Conservation (phyloP, 306 rosid genomes). For the Albizia julibrissin region DNA sequence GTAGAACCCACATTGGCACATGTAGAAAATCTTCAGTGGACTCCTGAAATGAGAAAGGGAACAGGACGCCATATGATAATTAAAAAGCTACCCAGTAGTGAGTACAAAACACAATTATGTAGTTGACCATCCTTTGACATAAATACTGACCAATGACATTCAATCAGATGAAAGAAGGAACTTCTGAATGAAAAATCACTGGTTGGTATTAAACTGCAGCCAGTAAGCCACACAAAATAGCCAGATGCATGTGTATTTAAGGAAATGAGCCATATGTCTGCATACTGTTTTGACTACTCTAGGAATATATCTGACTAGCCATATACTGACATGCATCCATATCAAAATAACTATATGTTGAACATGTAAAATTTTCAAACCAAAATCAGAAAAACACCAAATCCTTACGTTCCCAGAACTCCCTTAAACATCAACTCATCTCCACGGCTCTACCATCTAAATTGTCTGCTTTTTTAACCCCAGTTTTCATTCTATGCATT, state of each 20-base stretch:
- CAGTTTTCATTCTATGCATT: neutral
- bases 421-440: conserved; percentile 15
- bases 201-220: neutral
- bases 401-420: conserved; percentile 13
- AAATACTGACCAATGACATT: conserved; percentile 29
- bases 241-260: conserved; percentile 12
- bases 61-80: conserved; percentile 37
- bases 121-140: conserved; percentile 10
- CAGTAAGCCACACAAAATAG: neutral
- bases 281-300: conserved; percentile 28
- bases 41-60: conserved; percentile 56
- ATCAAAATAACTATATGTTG: conserved; percentile 22
- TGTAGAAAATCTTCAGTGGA: conserved; percentile 69
- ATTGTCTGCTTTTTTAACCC: conserved; percentile 21
- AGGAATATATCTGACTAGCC: conserved; percentile 1
- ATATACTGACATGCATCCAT: conserved; percentile 4
- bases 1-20: conserved; percentile 97
- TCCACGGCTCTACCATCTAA: neutral
- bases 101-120: conserved; percentile 21
- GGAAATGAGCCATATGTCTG: conserved; percentile 17
- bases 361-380: neutral
- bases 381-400: conserved; percentile 1
- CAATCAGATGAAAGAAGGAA: conserved; percentile 20
- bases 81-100: conserved; percentile 7
- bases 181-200: neutral